A percentile compares a stretch with the other conserved stretches of the same genome.
phyloP scores from a whole-genome alignment of 2,329 filamentous ascomycete genomes.

The Thyridium curvatum region DNA sequence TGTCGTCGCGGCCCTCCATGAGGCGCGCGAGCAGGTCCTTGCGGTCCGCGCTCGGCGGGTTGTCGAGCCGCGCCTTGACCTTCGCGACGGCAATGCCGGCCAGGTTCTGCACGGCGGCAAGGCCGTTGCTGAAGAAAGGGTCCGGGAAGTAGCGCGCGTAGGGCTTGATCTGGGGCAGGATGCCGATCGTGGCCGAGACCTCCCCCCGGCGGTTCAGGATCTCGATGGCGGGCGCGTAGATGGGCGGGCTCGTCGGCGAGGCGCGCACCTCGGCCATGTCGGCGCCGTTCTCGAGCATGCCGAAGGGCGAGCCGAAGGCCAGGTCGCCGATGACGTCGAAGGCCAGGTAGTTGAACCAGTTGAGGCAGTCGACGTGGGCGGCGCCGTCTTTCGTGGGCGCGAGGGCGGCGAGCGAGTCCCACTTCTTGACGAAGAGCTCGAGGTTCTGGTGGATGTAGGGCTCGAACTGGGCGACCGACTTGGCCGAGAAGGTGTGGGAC shows the following conservation, averaged over 20 bases:
- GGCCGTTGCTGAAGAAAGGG: conserved; percentile 70
- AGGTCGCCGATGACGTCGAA: conserved; percentile 49
- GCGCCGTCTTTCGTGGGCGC: conserved; percentile 32
- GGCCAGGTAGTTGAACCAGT: conserved; percentile 68
- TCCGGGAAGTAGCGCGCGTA: conserved; percentile 78
- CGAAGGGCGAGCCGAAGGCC: conserved; percentile 72
- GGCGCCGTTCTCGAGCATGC: conserved; percentile 71
- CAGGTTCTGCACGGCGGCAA: conserved; percentile 70
- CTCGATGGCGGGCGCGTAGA: conserved; percentile 74
- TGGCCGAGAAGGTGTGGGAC: conserved; percentile 78
- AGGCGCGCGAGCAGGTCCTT: conserved; percentile 76
- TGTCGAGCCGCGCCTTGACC: conserved; percentile 67
- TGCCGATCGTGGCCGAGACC: conserved; percentile 75
- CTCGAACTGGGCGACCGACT: conserved; percentile 78
- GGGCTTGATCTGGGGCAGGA: conserved; percentile 66
- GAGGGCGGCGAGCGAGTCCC: conserved; percentile 54
- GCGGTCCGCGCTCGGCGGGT: conserved; percentile 58
- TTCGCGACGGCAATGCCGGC: conserved; percentile 83
- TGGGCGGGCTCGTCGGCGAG: conserved; percentile 52
- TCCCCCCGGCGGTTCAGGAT: conserved; percentile 85
- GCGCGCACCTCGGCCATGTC: conserved; percentile 70
- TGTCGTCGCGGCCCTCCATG: conserved; percentile 81
- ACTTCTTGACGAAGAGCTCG: conserved; percentile 64
- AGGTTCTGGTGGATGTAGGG: conserved; percentile 82
- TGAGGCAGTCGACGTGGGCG: conserved; percentile 64